A percentile compares a stretch with the other conserved stretches of the same genome.
These are phyloP conservation scores for Boletellus sp. DNA, from an alignment of 768 basidiomycete species.

Conservation along the genomic window DNA sequence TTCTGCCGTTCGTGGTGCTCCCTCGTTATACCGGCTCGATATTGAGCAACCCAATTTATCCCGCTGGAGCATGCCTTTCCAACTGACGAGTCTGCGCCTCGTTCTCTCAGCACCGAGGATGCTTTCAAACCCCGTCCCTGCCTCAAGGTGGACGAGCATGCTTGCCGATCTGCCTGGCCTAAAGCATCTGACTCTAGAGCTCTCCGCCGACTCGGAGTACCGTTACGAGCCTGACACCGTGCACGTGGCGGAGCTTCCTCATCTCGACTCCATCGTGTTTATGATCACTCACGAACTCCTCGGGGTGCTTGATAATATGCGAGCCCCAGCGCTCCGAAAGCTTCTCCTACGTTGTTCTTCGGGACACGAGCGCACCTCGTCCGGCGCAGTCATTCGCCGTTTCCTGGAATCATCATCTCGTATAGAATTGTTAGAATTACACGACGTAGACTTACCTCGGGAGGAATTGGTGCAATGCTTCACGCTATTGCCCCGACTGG, in stretches of 20 bases:
- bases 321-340: conserved; percentile 34
- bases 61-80: conserved; percentile 31
- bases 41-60: conserved; percentile 37
- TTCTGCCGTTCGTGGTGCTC: conserved; percentile 33
- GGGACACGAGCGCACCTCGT: conserved; percentile 16
- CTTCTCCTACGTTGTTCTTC: conserved; percentile 40
- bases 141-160: conserved; percentile 28
- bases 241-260: conserved; percentile 17
- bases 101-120: conserved; percentile 24
- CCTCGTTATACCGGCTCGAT: conserved; percentile 32
- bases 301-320: conserved; percentile 25
- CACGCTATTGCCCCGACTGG: conserved; percentile 36
- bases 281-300: conserved; percentile 31
- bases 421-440: conserved; percentile 44
- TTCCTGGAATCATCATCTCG: conserved; percentile 32
- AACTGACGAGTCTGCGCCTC: conserved; percentile 35
- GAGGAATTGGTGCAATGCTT: conserved; percentile 37
- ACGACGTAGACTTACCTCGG: conserved; percentile 44
- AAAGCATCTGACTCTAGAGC: conserved; percentile 38
- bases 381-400: conserved; percentile 27
- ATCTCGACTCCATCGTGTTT: conserved; percentile 30
- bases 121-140: conserved; percentile 15
- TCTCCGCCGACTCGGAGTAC: conserved; percentile 30
- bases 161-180: conserved; percentile 41
- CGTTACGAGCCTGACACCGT: conserved; percentile 16